Evolutionary conservation across 2,329 filamentous ascomycete genomes (phyloP), one percentile per base, ranked within the genome.

Genomic region (Scleromitrula shiraiana): DNA sequence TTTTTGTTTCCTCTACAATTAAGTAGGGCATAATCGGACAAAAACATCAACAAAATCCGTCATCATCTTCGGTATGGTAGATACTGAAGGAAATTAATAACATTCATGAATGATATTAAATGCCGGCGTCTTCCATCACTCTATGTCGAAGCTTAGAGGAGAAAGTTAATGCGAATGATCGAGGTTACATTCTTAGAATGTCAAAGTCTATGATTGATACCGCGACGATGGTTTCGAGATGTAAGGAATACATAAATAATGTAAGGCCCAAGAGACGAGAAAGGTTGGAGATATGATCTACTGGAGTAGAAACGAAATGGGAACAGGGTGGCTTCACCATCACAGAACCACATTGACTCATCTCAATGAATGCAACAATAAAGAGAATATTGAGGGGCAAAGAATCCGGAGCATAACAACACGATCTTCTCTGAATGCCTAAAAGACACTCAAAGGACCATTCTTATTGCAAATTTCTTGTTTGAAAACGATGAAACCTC

Each of bases 31-130:
- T 71, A 72, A 82, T 76, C 87, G 87, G 77, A 85, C 87, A 95
- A 96, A 95, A 80, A 90, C 88, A 83, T 94, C 88, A 76, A 74
- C 76, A 95, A 96, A 96, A 95, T 80, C 80, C 88, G 87, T 79
- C 72, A 77, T 78, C 76, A 63, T 81, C 78, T 76, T 71, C 70
- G 67, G 49, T 46, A 71, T 70, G 68, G 50, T 46, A 60, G 63
- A 63, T 53, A 60, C 49, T 54, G 54, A 54, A 49, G 32, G 50
- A 37, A 26, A 30, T 46, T 55, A 49, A 53, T 46, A 46, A 51
- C 54, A 59, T 55, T 56, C 44, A 32, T 49, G 47, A 55, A 57
- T 56, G 51, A 50, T 37, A 56, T 37, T 59, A 47, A 41, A 51
- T 61, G 56, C 61, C 55, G 61, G 62, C 63, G 63, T 56, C 60